These are phyloP conservation scores for Aspergillus bertholletiae DNA, from an alignment of 495 filamentous ascomycete species.

Conservation along the genomic window DNA sequence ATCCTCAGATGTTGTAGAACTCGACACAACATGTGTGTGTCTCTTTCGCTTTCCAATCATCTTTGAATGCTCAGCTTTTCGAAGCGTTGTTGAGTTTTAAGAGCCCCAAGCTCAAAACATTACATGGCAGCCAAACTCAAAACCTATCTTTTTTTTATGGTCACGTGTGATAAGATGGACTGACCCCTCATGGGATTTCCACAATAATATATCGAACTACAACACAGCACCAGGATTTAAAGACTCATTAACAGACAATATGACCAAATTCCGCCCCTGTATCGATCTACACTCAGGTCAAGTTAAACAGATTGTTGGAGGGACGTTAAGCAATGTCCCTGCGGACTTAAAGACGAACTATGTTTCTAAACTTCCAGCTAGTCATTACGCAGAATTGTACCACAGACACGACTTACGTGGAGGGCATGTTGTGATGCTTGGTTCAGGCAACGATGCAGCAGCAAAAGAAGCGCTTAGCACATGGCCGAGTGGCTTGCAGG, in stretches of 20 bases:
- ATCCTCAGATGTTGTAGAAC: slow-evolving; percentile 17
- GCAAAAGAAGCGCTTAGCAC: slow-evolving; percentile 68
- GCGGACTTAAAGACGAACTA: slow-evolving; percentile 81
- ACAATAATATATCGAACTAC: slow-evolving; percentile 5
- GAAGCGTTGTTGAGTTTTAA: neutral
- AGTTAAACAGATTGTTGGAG: slow-evolving; percentile 98
- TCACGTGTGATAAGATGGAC: slow-evolving; percentile 47
- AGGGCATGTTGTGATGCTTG: slow-evolving; percentile 94
- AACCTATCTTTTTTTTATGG: neutral
- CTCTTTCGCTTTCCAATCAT: slow-evolving; percentile 40
- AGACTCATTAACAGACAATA: slow-evolving; percentile 33
- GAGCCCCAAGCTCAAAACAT: neutral
- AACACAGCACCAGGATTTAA: slow-evolving; percentile 2
- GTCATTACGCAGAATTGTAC: slow-evolving; percentile 79
- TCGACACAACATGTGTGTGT: slow-evolving; percentile 32
- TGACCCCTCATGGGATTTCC: slow-evolving; percentile 25
- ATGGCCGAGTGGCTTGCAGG: slow-evolving; percentile 77
- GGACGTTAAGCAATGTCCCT: slow-evolving; percentile 69
- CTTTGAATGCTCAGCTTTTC: neutral
- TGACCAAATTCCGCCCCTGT: slow-evolving; percentile 94
- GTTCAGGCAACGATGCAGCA: slow-evolving; percentile 77
- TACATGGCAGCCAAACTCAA: neutral
- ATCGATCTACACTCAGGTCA: slow-evolving; percentile 94
- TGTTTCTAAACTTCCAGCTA: slow-evolving; percentile 75
- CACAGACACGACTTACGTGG: slow-evolving; percentile 66